Percentiles rank a stretch among this genome's conserved stretches.
Evolutionary conservation across 306 rosid genomes (phyloP).

Genomic region (Lupinus albus): DNA sequence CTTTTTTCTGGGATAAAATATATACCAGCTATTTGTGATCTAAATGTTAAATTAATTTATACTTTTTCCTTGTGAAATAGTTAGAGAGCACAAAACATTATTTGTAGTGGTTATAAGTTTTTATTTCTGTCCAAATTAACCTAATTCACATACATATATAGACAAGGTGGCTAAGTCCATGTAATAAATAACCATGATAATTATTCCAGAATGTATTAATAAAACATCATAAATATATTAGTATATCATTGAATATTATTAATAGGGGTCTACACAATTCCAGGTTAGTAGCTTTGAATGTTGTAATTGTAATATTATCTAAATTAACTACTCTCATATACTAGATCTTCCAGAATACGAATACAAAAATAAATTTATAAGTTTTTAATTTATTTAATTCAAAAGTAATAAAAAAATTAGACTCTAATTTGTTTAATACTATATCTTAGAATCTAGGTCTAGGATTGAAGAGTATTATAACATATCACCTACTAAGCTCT

Average conservation of each 20-base stretch:
- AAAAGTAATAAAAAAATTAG: too few relatives aligned
- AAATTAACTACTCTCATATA: too few relatives aligned
- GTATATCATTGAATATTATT: too few relatives aligned
- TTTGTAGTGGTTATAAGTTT: conserved; percentile 26
- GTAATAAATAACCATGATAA: conserved; percentile 15
- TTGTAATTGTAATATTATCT: conserved; percentile 14
- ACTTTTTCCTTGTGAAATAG: conserved; percentile 15
- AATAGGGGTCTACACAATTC: conserved; percentile 13
- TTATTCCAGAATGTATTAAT: neutral
- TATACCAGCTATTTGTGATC: neutral
- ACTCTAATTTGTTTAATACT: too few relatives aligned
- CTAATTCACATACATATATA: conserved; percentile 30
- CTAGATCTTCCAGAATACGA: too few relatives aligned
- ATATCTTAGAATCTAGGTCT: too few relatives aligned
- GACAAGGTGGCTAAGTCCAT: conserved; percentile 34
- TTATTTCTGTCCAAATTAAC: conserved; percentile 29
- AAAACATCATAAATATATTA: too few relatives aligned
- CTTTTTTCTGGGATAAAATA: neutral
- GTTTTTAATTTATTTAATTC: too few relatives aligned
- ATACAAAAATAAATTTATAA: too few relatives aligned
- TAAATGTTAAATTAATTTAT: neutral
- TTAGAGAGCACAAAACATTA: neutral
- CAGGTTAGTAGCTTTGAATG: conserved; percentile 40
- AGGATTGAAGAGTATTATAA: too few relatives aligned
- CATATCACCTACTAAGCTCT: conserved; percentile 43